Evolutionary conservation across 1,284 basidiomycete species (phyloP), one percentile per base, ranked within the genome.

Genomic region (Stygiomarasmius scandens): DNA sequence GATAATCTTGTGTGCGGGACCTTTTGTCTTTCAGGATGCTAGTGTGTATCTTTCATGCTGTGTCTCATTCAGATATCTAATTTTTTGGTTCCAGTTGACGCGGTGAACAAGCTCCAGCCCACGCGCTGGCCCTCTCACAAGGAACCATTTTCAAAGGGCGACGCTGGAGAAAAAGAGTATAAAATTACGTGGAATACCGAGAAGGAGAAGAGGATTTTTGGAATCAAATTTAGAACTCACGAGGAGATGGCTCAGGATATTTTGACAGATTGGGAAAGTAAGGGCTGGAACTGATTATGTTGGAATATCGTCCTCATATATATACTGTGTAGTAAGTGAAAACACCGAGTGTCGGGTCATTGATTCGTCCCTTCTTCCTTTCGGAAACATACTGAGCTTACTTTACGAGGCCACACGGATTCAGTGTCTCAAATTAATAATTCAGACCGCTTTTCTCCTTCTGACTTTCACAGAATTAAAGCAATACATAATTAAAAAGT

Each of bases 221-320:
- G 57, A 24, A 8, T 58, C 19, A 49, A 63, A 41, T 65, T 60
- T 34, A 61, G 48, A 32, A 58, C 53, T 5, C 61, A 55, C 47
- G 56, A 60, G 25, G 57, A 62, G 41, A 62, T 59, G 4, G 41
- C 57, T 8, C 61, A 53, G 38, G 64, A 62, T 54, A 56, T 60
- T 20, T 32, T 65, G 27, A 58, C 47, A 23, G 61, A 62, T 12
- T 32, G 29, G 29, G 29, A 32, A 32, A 32, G 29, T 32, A 32
- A 32, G 29, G 29, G 29, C 5, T 32, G 29, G 29, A 32, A 32
- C 29, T 32, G 29, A 32, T 32, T 32, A 32, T 32, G n/a, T n/a
- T n/a, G n/a, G n/a, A n/a, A n/a, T n/a, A n/a, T n/a, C n/a, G n/a
- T n/a, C n/a, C n/a, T n/a, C n/a, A n/a, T n/a, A n/a, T n/a, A n/a